These are phyloP conservation scores for Aspergillus pseudoviridinutans DNA, from an alignment of 2,329 filamentous ascomycete genomes.

Conservation along the genomic window DNA sequence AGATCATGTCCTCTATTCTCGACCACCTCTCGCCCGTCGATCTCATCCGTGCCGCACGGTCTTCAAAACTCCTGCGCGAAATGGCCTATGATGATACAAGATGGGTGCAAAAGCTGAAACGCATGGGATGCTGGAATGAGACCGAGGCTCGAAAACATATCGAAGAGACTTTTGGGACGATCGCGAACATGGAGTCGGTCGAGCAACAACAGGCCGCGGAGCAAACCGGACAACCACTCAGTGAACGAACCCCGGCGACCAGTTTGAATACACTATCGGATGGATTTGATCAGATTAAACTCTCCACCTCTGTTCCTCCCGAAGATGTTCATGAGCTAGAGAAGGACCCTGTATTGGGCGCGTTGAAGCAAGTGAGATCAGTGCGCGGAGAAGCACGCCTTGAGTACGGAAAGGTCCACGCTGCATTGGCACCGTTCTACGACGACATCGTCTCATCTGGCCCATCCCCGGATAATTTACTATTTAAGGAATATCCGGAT, in stretches of 20 bases:
- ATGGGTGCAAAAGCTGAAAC: conserved; percentile 82
- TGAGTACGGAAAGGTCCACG: conserved; percentile 88
- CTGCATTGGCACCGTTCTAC: conserved; percentile 85
- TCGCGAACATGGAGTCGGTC: conserved; percentile 23
- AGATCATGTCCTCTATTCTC: conserved; percentile 82
- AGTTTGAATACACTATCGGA: conserved; percentile 48
- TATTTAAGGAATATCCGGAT: conserved; percentile 83
- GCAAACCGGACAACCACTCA: conserved; percentile 8
- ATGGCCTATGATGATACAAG: conserved; percentile 98
- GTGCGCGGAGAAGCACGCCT: conserved; percentile 79
- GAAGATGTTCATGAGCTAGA: conserved; percentile 45
- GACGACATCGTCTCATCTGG: conserved; percentile 70
- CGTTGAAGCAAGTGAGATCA: conserved; percentile 69
- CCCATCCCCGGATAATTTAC: conserved; percentile 69
- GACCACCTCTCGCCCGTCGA: conserved; percentile 84
- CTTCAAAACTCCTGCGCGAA: conserved; percentile 82
- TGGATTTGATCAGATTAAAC: conserved; percentile 74
- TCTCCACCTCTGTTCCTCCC: conserved; percentile 42
- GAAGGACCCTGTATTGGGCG: conserved; percentile 61
- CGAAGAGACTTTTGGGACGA: conserved; percentile 58
- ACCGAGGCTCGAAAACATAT: conserved; percentile 74
- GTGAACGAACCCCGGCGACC: conserved; percentile 14
- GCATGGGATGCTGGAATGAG: conserved; percentile 92
- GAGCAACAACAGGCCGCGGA: conserved; percentile 24
- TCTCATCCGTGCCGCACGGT: conserved; percentile 77